These are phyloP conservation scores for Gentiana dahurica DNA, from an alignment of 257 asterid genomes.

Conservation along the genomic window DNA sequence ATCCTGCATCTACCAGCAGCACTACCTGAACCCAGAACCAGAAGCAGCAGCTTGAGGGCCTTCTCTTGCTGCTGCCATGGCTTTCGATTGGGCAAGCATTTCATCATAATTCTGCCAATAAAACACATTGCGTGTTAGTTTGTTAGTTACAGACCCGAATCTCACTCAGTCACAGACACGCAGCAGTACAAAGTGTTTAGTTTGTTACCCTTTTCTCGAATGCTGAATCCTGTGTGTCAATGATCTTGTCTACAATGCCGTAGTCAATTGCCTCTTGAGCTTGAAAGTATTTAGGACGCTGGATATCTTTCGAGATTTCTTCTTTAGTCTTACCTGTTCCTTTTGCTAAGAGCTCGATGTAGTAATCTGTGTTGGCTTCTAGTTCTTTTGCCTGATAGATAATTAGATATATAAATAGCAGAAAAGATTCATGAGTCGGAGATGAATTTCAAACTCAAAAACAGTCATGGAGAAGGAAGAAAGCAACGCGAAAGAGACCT, in stretches of 20 bases:
- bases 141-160: constrained; percentile 6
- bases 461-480: neutral
- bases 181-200: constrained; percentile 4
- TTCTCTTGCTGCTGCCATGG: constrained; percentile 42
- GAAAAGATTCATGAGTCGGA: neutral
- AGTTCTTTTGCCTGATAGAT: constrained; percentile 66
- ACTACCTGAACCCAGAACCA: constrained; percentile 51
- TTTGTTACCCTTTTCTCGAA: constrained; percentile 66
- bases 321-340: constrained; percentile 82
- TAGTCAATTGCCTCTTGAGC: constrained; percentile 77
- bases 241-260: constrained; percentile 82
- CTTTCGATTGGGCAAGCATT: constrained; percentile 56
- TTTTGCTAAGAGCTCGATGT: constrained; percentile 63
- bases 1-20: too few relatives aligned
- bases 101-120: constrained; percentile 59
- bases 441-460: neutral
- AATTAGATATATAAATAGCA: neutral
- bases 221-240: constrained; percentile 45
- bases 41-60: constrained; percentile 66
- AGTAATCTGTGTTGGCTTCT: constrained; percentile 55
- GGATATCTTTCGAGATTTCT: constrained; percentile 67
- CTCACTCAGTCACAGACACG: neutral
- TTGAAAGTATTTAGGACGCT: constrained; percentile 56
- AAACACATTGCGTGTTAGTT: neutral
- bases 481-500: constrained; percentile 42